Evolutionary conservation across 1,139 yeast genomes (phyloP).

Genomic region (Magnusiomyces starmeri): DNA sequence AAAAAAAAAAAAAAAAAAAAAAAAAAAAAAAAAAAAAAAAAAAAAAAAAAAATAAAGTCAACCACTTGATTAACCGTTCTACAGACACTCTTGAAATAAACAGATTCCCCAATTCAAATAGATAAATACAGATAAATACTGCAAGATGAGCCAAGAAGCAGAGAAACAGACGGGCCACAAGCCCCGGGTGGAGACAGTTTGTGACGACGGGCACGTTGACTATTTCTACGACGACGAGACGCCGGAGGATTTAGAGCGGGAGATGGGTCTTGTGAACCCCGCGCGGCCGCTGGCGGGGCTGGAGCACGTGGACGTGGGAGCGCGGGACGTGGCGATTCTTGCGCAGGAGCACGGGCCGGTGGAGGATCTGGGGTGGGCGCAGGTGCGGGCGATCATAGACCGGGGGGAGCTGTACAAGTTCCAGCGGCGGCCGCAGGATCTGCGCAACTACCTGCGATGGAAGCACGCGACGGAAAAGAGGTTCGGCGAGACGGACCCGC

Average conservation of each 20-base stretch:
- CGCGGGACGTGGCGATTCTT: conserved; percentile 13
- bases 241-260: background rate
- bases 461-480: conserved; percentile 24
- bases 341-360: background rate
- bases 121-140: too few species aligned
- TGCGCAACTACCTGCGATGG: conserved; percentile 29
- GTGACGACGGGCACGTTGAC: background rate
- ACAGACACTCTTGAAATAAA: too few species aligned
- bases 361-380: conserved; percentile 14
- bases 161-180: too few species aligned
- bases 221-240: background rate
- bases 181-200: too few species aligned
- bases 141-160: too few species aligned
- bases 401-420: conserved; percentile 27
- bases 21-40: background rate
- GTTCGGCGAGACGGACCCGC: conserved; percentile 19
- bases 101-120: too few species aligned
- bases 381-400: conserved; percentile 4
- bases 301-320: conserved; percentile 12
- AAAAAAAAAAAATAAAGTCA: background rate
- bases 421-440: conserved; percentile 32
- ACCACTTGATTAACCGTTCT: background rate
- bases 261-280: conserved; percentile 10
- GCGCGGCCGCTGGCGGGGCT: conserved; percentile 12
- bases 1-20: background rate